Conservation (phyloP, 2,329 filamentous ascomycete species). For the Aspergillus carbonarius region DNA sequence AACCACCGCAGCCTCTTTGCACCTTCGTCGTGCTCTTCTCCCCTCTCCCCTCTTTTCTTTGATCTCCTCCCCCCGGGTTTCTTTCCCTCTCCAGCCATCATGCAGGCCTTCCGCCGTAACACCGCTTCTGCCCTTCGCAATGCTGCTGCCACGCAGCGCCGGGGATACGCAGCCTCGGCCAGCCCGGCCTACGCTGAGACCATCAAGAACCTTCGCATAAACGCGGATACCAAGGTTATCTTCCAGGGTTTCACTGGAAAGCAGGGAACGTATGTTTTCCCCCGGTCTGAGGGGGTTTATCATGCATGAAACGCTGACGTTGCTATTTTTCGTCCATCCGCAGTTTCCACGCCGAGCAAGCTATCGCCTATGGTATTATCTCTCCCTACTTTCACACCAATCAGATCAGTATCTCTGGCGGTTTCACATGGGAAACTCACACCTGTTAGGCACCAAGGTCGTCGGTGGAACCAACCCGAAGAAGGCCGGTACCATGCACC, state of each 20-base stretch:
- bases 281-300: neutral
- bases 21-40: constrained; percentile 3
- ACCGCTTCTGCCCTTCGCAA: constrained; percentile 67
- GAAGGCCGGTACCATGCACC: constrained; percentile 89
- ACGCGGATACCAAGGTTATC: constrained; percentile 86
- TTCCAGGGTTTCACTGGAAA: constrained; percentile 98
- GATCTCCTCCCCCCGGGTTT: constrained; percentile 19
- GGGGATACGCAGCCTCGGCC: constrained; percentile 70
- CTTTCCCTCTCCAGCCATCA: constrained; percentile 39
- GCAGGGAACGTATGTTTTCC: constrained; percentile 82
- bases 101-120: constrained; percentile 83
- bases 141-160: constrained; percentile 61
- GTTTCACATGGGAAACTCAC: constrained; percentile 25
- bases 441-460: constrained; percentile 77
- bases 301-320: constrained; percentile 32
- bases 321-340: constrained; percentile 16
- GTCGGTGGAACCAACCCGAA: constrained; percentile 98
- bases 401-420: neutral
- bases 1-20: constrained; percentile 6
- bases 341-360: constrained; percentile 96
- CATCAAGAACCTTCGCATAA: constrained; percentile 87
- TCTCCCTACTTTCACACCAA: constrained; percentile 13
- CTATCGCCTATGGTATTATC: constrained; percentile 88
- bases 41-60: constrained; percentile 14
- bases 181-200: constrained; percentile 61